Evolutionary conservation across 2,329 filamentous ascomycete genomes (phyloP).

Genomic region (Neonectria ditissima): DNA sequence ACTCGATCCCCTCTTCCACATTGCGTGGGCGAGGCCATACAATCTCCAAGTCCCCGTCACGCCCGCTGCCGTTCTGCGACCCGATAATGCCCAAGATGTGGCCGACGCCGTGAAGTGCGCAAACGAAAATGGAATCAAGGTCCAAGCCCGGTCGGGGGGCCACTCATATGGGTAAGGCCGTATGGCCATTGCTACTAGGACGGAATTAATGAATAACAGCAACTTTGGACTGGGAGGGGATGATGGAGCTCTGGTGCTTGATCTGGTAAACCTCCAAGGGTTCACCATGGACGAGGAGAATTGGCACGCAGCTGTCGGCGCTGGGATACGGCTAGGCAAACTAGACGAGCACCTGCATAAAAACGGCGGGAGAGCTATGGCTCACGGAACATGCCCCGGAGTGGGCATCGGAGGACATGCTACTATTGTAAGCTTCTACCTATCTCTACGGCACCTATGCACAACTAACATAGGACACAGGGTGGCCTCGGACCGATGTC

Average conservation of each 20-base stretch:
- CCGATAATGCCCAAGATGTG: constrained; percentile 64
- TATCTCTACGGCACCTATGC: rapidly evolving
- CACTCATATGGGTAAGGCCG: constrained; percentile 70
- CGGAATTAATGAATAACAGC: constrained; percentile 34
- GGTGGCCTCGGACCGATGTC: constrained; percentile 70
- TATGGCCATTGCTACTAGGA: rapidly evolving
- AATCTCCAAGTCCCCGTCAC: constrained; percentile 63
- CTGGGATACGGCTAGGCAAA: constrained; percentile 64
- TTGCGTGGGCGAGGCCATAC: constrained; percentile 63
- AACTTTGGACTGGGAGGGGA: constrained; percentile 62
- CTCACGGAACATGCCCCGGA: constrained; percentile 70
- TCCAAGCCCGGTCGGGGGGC: constrained; percentile 73
- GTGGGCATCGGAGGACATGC: constrained; percentile 71
- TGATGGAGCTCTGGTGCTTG: constrained; percentile 65
- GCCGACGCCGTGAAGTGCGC: constrained; percentile 70
- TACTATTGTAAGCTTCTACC: constrained; percentile 61
- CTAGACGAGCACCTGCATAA: constrained; percentile 63
- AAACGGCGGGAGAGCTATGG: constrained; percentile 66
- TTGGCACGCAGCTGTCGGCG: constrained; percentile 67
- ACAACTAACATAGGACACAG: constrained; percentile 46
- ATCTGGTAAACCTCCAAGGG: constrained; percentile 64
- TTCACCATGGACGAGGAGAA: constrained; percentile 65
- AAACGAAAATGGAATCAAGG: constrained; percentile 59
- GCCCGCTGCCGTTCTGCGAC: constrained; percentile 68
- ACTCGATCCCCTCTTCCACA: constrained; percentile 57